Conservation (phyloP, 305 asterid species). For the Fraxinus ornus region DNA sequence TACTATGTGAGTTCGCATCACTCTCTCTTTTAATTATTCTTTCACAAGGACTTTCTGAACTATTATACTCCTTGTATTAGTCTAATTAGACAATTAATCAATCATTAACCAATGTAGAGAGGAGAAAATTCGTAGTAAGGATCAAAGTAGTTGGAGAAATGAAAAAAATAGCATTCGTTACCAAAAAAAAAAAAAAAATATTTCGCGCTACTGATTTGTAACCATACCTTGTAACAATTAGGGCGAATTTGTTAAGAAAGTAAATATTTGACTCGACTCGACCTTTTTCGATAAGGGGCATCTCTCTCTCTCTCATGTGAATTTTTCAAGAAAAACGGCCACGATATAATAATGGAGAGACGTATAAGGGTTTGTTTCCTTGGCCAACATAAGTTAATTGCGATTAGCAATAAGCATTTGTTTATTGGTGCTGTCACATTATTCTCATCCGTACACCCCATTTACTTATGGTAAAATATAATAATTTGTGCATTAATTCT, state of each 20-base stretch:
- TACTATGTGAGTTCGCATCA: no score
- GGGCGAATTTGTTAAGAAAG: no score
- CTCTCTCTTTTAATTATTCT: constrained; percentile 20
- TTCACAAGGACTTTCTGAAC: constrained; percentile 12
- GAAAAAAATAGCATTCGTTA: background rate
- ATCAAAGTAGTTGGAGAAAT: background rate
- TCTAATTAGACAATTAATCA: background rate
- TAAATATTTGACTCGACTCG: no score
- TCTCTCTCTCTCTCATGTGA: background rate
- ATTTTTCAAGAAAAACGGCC: constrained; percentile 17
- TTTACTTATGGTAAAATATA: background rate
- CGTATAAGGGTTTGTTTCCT: constrained; percentile 25
- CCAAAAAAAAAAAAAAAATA: no score
- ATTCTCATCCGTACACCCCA: constrained; percentile 61
- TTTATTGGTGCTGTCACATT: constrained; percentile 28
- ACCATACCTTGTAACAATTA: background rate
- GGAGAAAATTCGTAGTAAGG: background rate
- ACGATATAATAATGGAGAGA: constrained; percentile 34
- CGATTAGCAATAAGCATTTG: constrained; percentile 33
- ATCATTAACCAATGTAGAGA: constrained; percentile 11
- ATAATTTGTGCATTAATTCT: constrained; percentile 26
- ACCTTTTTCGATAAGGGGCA: background rate
- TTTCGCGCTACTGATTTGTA: background rate
- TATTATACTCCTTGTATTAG: background rate
- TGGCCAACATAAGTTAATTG: constrained; percentile 39